Conservation (phyloP, 352 stramenopile species). For the Phytophthora quininea region DNA sequence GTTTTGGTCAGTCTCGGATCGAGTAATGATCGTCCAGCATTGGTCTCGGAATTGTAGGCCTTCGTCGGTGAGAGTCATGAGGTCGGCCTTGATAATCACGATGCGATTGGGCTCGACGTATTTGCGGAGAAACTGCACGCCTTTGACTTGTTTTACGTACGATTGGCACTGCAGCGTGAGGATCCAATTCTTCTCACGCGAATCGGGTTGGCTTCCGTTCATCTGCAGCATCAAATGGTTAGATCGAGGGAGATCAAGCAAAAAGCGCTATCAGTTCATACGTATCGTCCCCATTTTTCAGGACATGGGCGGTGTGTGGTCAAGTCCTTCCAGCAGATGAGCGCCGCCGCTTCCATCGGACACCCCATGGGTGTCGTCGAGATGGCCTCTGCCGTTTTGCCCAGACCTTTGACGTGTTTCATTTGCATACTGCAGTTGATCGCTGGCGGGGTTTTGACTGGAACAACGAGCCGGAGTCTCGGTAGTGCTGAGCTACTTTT, state of each 20-base stretch:
- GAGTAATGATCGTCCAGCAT: slow-evolving; percentile 29
- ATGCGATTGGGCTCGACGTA: slow-evolving; percentile 30
- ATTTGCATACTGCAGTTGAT: slow-evolving; percentile 21
- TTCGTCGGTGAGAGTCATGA: slow-evolving; percentile 28
- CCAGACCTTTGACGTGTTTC: slow-evolving; percentile 5
- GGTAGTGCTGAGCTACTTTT: slow-evolving; percentile 15
- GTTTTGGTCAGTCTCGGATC: slow-evolving; percentile 19
- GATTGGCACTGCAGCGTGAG: slow-evolving; percentile 21
- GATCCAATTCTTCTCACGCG: slow-evolving; percentile 37
- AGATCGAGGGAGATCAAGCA: too few relatives aligned
- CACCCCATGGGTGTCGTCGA: slow-evolving; percentile 26
- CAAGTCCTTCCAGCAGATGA: slow-evolving; percentile 30
- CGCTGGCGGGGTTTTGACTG: background rate
- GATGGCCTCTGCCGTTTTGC: slow-evolving; percentile 19
- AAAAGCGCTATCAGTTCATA: too few relatives aligned
- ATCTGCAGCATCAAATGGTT: slow-evolving; percentile 19
- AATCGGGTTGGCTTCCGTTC: slow-evolving; percentile 16
- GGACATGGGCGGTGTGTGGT: slow-evolving; percentile 27
- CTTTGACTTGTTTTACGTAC: slow-evolving; percentile 25
- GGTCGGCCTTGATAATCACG: slow-evolving; percentile 28
- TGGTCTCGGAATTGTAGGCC: slow-evolving; percentile 32
- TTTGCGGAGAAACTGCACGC: slow-evolving; percentile 35
- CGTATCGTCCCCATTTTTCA: slow-evolving; percentile 26
- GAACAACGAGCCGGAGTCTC: slow-evolving; percentile 18
- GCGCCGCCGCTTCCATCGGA: slow-evolving; percentile 17